Conservation (phyloP, 1,284 basidiomycete genomes). For the Sporisorium exsertum region DNA sequence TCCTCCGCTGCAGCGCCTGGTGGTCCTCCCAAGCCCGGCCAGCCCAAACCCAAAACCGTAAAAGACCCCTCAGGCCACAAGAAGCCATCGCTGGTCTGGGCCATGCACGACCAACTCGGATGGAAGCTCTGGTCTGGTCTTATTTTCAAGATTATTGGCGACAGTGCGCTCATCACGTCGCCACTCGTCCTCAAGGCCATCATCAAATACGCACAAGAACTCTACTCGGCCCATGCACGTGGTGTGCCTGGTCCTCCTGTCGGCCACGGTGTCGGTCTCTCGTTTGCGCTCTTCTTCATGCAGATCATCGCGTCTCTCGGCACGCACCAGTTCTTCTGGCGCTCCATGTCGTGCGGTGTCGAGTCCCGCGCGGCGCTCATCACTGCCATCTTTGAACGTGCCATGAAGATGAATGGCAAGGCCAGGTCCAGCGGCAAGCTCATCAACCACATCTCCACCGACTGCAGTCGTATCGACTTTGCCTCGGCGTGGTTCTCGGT, state of each 20-base stretch:
- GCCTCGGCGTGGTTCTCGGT: slow-evolving; percentile 83
- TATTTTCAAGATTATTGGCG: slow-evolving; percentile 73
- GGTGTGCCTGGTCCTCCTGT: slow-evolving; percentile 36
- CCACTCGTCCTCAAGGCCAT: slow-evolving; percentile 63
- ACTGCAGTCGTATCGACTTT: slow-evolving; percentile 90
- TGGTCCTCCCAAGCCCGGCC: slow-evolving; percentile 30
- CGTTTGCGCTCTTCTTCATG: slow-evolving; percentile 75
- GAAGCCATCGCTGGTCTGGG: slow-evolving; percentile 77
- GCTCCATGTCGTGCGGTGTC: slow-evolving; percentile 72
- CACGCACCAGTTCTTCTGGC: slow-evolving; percentile 84
- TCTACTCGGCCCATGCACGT: slow-evolving; percentile 34
- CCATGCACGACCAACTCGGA: slow-evolving; percentile 84
- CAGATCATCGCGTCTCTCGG: slow-evolving; percentile 79
- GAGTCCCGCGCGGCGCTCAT: slow-evolving; percentile 87
- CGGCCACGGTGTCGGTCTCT: slow-evolving; percentile 61
- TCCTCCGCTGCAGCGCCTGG: slow-evolving; percentile 16
- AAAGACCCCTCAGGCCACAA: slow-evolving; percentile 54
- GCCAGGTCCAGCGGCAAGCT: slow-evolving; percentile 86
- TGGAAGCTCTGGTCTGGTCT: slow-evolving; percentile 86
- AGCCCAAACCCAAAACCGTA: slow-evolving; percentile 18
- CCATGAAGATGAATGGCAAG: slow-evolving; percentile 82
- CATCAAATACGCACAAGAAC: slow-evolving; percentile 55
- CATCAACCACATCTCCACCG: slow-evolving; percentile 92
- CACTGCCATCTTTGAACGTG: slow-evolving; percentile 84
- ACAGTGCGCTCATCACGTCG: slow-evolving; percentile 61